phyloP scores from a whole-genome alignment of 805 yeast genomes.

The Clavispora vitiphila region DNA sequence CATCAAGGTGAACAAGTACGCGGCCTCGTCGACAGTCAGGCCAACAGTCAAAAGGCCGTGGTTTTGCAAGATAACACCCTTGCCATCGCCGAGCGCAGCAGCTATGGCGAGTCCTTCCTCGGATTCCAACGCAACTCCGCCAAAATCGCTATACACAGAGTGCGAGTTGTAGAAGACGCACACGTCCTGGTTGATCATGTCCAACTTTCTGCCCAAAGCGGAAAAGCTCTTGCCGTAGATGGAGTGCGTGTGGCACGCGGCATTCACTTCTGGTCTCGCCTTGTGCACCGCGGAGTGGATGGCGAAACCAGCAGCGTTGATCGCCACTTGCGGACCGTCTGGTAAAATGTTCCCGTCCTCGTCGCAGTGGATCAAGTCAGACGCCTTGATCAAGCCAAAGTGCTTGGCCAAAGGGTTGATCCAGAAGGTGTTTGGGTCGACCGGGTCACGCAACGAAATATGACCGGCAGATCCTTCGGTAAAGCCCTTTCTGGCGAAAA shows the following conservation, averaged over 20 bases:
- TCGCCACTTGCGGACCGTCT: constrained; percentile 51
- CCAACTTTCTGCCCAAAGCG: constrained; percentile 60
- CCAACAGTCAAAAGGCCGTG: constrained; percentile 75
- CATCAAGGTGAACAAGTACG: constrained; percentile 56
- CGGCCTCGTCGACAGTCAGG: constrained; percentile 68
- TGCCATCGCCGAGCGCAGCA: constrained; percentile 52
- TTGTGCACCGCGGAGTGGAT: constrained; percentile 65
- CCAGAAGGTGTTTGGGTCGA: constrained; percentile 79
- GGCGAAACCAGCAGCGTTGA: constrained; percentile 67
- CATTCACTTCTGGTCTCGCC: constrained; percentile 65
- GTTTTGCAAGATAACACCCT: constrained; percentile 59
- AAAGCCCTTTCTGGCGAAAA: constrained; percentile 73
- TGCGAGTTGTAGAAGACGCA: constrained; percentile 65
- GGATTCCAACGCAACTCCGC: constrained; percentile 70
- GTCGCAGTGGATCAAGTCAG: constrained; percentile 45
- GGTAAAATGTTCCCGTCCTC: constrained; percentile 55
- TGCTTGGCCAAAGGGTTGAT: constrained; percentile 84
- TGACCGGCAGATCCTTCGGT: constrained; percentile 83
- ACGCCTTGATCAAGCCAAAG: constrained; percentile 42
- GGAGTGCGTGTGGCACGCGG: constrained; percentile 71
- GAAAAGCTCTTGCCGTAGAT: constrained; percentile 61
- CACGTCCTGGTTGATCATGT: constrained; percentile 77
- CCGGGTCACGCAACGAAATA: constrained; percentile 80
- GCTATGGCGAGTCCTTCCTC: constrained; percentile 64
- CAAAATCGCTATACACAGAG: constrained; percentile 62